Percentiles rank a stretch among this genome's conserved stretches.
These are phyloP conservation scores for Rhodotorula sp. DNA, from an alignment of 1,284 basidiomycete species.

Conservation along the genomic window DNA sequence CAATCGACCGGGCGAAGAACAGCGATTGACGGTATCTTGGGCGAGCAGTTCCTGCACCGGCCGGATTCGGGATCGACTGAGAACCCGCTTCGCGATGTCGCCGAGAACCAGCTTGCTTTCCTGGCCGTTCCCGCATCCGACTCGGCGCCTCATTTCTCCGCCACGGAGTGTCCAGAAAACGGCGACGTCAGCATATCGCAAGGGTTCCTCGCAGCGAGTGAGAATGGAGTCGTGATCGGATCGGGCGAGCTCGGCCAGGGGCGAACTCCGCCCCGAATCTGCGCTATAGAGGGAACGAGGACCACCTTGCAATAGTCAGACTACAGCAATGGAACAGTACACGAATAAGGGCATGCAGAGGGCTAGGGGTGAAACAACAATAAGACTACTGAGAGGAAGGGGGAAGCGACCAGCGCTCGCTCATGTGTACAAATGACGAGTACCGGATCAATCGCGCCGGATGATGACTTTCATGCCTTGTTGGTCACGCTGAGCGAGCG, in stretches of 20 bases:
- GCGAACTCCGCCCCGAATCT: not conserved
- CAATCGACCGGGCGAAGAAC: not conserved
- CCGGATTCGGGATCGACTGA: not conserved
- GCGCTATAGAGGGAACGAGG: not conserved
- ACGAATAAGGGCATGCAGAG: too few species aligned
- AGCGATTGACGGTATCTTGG: too few species aligned
- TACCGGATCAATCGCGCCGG: not conserved
- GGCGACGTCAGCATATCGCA: constrained; percentile 12
- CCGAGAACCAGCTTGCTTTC: constrained; percentile 9
- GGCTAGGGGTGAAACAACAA: too few species aligned
- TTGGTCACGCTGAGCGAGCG: not conserved
- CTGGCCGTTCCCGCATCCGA: constrained; percentile 20
- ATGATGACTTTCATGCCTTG: not conserved
- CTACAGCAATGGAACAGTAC: too few species aligned
- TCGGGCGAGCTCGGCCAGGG: not conserved
- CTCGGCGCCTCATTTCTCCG: not conserved
- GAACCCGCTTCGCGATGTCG: too few species aligned
- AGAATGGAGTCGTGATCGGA: too few species aligned
- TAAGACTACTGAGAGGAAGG: too few species aligned
- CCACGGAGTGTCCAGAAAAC: constrained; percentile 12
- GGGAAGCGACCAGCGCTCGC: too few species aligned
- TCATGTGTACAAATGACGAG: too few species aligned
- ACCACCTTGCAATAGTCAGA: not conserved
- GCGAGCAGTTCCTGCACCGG: constrained; percentile 32
- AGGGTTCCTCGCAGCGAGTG: too few species aligned